Base-by-base conservation (phyloP, 176 grass and related monocot genomes). In the Bromus sterilis region DNA sequence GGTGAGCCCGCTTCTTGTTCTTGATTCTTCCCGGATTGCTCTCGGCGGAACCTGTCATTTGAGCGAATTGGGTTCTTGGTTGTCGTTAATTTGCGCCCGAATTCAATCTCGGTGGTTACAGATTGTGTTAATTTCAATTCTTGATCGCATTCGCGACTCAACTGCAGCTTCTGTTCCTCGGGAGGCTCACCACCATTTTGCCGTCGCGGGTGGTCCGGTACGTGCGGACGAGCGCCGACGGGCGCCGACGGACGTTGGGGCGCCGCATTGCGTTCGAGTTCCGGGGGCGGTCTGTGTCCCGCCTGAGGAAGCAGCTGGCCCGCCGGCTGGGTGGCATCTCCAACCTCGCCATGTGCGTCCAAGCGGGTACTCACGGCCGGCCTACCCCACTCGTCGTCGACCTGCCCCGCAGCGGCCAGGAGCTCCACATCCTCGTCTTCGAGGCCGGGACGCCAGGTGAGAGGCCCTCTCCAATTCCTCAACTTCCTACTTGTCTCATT, bases 361-460 rank as follows among this genome's bases (percentile, higher is more conserved):
- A 55, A 11, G 4, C 53, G 9, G 44, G 44, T 48, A 48, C 4
- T 39, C 20, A 11, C 12, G 83, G 75, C 23, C 75, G 39, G 65
- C 30, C 61, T n/a, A 85, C 53, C 23, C 83, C 83, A 49, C 75
- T 85, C 39, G 30, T 33, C 65, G 59, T 18, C n/a, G 62, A 84
- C 63, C 62, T 84, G 51, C 82, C 61, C 67, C 11, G 13, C 34
- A 58, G 28, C 59, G 8, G 3, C 9, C 11, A 6, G 20, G 2
- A 12, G 10, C 66, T 84, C 44, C 35, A n/a, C 9, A 18, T 84
- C 37, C 13, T 77, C 63, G 16, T 49, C 46, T 15, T 49, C 46
- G 15, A 13, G 46, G 13, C 46, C 46, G 5, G 46, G 46, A 49
- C 46, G 16, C 46, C 46, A 49, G 46, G 46, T 49, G 46, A 49